Evolutionary conservation across 768 basidiomycete genomes (phyloP), one percentile per base, ranked within the genome.

Genomic region (Lentinula detonsa): DNA sequence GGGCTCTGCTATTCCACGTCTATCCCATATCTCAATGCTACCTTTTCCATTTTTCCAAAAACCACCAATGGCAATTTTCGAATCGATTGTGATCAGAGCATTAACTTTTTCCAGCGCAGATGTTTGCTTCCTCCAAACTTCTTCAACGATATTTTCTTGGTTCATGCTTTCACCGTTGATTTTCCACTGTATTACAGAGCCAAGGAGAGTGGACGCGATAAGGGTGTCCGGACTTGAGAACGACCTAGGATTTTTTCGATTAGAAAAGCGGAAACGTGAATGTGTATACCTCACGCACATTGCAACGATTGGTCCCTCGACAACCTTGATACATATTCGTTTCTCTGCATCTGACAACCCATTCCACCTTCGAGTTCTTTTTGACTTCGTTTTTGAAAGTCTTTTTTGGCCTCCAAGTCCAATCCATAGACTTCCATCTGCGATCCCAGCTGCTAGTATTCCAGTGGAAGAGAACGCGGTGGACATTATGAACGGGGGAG

Each of bases 401-500:
- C 61, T 62, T 49, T 67, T 83, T 67, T 87, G 86, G 5, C 87
- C 90, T 3, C 90, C 84, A 9, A 80, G 79, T 11, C 90, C 88
- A 28, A 91, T 65, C 77, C 84, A 85, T 4, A 93, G 67, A 42
- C 83, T 82, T 3, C 91, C 91, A 68, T 93, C 89, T 8, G 90
- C 91, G 1, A 86, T 88, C 5, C 88, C 85, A 5, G 84, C 88
- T 13, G 85, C 89, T 16, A 92, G 68, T 35, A 85, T 67, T 0
- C 88, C 90, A 4, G 74, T 78, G 0, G 77, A 61, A 3, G 86
- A 86, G 33, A 93, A 68, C 1, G 87, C 77, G 45, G 83, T 73
- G 23, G 82, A 86, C 70, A 85, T 78, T 56, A 93, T 73, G 68
- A 93, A 94, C 1, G 91, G 89, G 1, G 90, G 90, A 1, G 90